Percentiles rank a stretch among this genome's conserved stretches.
Evolutionary conservation across 306 rosid species (phyloP).

Genomic region (Carpinus viminea): DNA sequence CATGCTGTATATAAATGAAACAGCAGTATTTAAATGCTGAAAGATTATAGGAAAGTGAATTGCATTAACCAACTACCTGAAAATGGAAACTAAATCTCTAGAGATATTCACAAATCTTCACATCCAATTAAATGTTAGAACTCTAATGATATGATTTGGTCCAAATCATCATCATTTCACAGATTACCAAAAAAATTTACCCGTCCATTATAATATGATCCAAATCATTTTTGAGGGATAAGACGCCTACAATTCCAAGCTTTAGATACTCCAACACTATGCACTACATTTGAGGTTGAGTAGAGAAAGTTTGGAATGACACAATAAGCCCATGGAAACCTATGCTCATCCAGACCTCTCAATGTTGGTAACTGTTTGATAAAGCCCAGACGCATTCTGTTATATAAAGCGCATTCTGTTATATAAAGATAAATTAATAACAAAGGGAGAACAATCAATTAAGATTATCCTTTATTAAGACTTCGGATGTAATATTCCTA

Average conservation of each 20-base stretch:
- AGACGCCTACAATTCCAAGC: not conserved
- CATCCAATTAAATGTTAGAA: not conserved
- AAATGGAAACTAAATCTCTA: not conserved
- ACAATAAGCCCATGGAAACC: not conserved
- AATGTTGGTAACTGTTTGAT: not conserved
- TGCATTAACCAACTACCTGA: not conserved
- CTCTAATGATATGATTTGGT: not conserved
- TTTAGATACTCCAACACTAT: not conserved
- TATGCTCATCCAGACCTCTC: not conserved
- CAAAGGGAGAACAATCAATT: not conserved
- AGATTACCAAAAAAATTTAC: not conserved
- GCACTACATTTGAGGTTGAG: not conserved
- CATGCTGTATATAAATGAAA: not conserved
- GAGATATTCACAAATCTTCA: not conserved
- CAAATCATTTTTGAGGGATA: not conserved
- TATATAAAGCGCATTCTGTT: not conserved
- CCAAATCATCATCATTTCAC: not conserved
- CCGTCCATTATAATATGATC: not conserved
- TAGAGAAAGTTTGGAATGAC: not conserved
- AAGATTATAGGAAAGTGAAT: not conserved
- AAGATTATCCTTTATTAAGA: not conserved
- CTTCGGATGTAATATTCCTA: too few species aligned
- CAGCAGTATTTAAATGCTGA: not conserved
- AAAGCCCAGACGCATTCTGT: not conserved
- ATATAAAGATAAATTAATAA: not conserved